These are phyloP conservation scores for Solanum aculeatissimum DNA, from an alignment of 305 asterid species.

Conservation along the genomic window DNA sequence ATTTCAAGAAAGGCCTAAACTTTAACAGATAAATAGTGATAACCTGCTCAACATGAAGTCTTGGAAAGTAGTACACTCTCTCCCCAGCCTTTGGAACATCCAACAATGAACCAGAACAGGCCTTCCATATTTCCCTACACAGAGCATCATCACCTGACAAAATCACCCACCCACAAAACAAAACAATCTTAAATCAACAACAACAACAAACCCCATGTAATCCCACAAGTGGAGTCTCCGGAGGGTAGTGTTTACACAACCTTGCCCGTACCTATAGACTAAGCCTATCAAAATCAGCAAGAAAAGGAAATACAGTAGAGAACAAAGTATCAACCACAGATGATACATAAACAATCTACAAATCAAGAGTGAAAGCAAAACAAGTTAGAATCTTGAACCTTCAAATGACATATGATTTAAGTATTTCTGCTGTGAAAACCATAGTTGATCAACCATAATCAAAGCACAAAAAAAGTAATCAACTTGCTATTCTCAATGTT, in stretches of 20 bases:
- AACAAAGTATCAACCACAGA: not conserved
- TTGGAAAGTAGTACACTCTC: not conserved
- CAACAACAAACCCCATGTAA: not conserved
- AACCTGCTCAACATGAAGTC: not conserved
- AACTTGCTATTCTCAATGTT: not conserved
- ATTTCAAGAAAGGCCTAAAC: not conserved
- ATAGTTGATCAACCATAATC: not conserved
- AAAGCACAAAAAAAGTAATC: not conserved
- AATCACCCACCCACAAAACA: not conserved
- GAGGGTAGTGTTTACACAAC: not conserved
- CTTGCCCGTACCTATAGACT: not conserved
- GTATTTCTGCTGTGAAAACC: not conserved
- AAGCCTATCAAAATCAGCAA: not conserved
- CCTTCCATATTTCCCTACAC: not conserved
- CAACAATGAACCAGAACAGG: not conserved
- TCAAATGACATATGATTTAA: not conserved
- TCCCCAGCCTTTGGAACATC: not conserved
- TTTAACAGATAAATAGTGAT: not conserved
- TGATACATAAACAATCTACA: not conserved
- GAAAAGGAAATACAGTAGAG: not conserved
- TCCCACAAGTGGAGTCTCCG: not conserved
- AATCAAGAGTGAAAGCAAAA: not conserved
- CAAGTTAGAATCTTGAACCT: not conserved
- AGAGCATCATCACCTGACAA: not conserved
- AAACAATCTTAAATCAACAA: not conserved